These are phyloP conservation scores for Arthrocladium fulminans DNA, from an alignment of 2,329 filamentous ascomycete species.

Conservation along the genomic window DNA sequence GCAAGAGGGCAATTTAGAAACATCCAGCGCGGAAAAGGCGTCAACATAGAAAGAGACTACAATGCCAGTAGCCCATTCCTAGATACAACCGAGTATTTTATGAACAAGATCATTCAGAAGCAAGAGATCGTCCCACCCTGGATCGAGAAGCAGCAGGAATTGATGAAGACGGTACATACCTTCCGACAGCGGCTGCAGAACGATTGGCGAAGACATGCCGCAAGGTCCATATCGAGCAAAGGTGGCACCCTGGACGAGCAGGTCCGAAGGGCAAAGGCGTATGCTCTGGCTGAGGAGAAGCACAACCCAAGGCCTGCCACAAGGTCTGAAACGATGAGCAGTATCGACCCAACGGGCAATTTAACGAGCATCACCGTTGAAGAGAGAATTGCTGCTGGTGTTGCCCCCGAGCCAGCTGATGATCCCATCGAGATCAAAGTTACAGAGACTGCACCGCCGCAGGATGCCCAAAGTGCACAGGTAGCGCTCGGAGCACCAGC, in stretches of 20 bases:
- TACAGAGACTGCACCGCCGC: constrained; percentile 23
- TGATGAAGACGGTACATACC: constrained; percentile 56
- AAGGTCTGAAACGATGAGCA: constrained; percentile 35
- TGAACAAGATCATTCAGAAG: constrained; percentile 97
- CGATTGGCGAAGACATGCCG: constrained; percentile 79
- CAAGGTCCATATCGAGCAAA: constrained; percentile 64
- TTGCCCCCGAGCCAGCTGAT: constrained; percentile 3
- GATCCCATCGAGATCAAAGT: constrained; percentile 21
- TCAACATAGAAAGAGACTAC: constrained; percentile 63
- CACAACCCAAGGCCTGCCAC: constrained; percentile 31
- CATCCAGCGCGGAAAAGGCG: constrained; percentile 67
- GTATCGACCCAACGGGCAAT: constrained; percentile 37
- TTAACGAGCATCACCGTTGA: constrained; percentile 33
- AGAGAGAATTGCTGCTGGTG: constrained; percentile 24
- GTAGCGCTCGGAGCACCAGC: constrained; percentile 8
- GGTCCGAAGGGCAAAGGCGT: constrained; percentile 59
- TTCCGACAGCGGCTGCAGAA: constrained; percentile 68
- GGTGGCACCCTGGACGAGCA: constrained; percentile 69
- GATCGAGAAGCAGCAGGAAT: constrained; percentile 97
- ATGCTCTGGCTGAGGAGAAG: constrained; percentile 62
- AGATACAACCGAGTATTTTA: constrained; percentile 92
- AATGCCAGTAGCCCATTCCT: constrained; percentile 81
- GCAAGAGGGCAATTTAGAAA: constrained; percentile 81
- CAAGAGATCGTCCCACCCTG: constrained; percentile 94
- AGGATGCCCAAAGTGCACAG: constrained; percentile 13